phyloP scores from a whole-genome alignment of 306 rosid genomes.

The Mucuna pruriens region DNA sequence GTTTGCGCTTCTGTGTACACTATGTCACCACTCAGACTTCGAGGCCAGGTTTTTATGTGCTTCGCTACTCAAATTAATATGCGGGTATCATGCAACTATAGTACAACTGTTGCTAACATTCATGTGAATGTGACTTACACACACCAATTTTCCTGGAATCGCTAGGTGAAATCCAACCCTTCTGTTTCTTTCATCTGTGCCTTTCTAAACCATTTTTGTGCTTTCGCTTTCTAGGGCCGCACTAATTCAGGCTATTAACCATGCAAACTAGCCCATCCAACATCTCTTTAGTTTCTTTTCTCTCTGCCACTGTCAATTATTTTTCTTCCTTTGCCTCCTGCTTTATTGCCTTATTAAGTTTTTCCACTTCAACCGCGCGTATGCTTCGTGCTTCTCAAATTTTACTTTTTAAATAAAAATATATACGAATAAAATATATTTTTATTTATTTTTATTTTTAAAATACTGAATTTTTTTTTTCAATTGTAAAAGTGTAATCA shows the following conservation, averaged over 20 bases:
- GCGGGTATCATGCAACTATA: conserved; percentile 38
- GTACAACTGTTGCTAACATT: conserved; percentile 49
- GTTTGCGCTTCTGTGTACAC: neutral
- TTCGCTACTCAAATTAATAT: conserved; percentile 29
- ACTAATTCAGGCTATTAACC: neutral
- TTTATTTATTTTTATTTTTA: no score
- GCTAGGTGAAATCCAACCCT: conserved; percentile 8
- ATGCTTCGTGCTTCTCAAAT: no score
- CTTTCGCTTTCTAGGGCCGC: neutral
- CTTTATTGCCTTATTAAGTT: neutral
- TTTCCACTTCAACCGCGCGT: no score
- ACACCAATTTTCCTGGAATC: neutral
- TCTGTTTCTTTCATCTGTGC: conserved; percentile 28
- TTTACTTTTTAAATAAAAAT: no score
- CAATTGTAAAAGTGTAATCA: neutral
- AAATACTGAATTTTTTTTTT: no score
- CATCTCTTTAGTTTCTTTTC: neutral
- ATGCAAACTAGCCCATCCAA: neutral
- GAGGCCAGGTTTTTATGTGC: neutral
- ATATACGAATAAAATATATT: no score
- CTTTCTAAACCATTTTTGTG: conserved; percentile 1
- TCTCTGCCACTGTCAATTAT: conserved; percentile 5
- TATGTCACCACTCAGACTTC: conserved; percentile 23
- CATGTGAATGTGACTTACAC: conserved; percentile 42
- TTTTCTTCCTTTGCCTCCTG: neutral